These are phyloP conservation scores for Crithidia acanthocephali DNA, from an alignment of 208 protist genomes.

Conservation along the genomic window DNA sequence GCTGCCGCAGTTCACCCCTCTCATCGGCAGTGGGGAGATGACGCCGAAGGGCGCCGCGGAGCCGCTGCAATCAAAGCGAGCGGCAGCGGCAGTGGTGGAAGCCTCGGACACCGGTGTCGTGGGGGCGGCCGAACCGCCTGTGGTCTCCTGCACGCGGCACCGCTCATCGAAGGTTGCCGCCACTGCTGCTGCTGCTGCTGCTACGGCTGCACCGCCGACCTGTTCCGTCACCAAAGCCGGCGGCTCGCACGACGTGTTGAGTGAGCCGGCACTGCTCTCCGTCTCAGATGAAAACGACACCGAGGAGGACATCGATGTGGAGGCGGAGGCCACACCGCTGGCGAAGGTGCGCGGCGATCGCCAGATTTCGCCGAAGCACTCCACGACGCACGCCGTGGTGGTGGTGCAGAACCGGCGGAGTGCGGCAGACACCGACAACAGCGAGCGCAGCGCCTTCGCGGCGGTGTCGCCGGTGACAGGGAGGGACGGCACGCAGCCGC, in stretches of 20 bases:
- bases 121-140: not conserved
- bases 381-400: not conserved
- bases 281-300: not conserved
- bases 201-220: too few species aligned
- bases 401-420: not conserved
- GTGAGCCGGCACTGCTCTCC: not conserved
- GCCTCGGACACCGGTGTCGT: too few species aligned
- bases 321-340: not conserved
- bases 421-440: not conserved
- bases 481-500: not conserved
- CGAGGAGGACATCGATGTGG: constrained; percentile 6
- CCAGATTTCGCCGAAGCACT: not conserved
- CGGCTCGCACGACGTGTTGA: not conserved
- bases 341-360: constrained; percentile 1
- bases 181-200: not conserved
- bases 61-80: not conserved
- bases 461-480: too few species aligned
- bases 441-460: too few species aligned
- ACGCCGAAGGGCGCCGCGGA: not conserved
- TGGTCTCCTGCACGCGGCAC: not conserved
- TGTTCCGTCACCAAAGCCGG: constrained; percentile 4
- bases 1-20: constrained; percentile 20
- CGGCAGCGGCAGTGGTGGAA: not conserved
- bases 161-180: not conserved
- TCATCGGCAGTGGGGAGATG: not conserved